These are phyloP conservation scores for Solanum acaule DNA, from an alignment of 257 asterid species.

Conservation along the genomic window DNA sequence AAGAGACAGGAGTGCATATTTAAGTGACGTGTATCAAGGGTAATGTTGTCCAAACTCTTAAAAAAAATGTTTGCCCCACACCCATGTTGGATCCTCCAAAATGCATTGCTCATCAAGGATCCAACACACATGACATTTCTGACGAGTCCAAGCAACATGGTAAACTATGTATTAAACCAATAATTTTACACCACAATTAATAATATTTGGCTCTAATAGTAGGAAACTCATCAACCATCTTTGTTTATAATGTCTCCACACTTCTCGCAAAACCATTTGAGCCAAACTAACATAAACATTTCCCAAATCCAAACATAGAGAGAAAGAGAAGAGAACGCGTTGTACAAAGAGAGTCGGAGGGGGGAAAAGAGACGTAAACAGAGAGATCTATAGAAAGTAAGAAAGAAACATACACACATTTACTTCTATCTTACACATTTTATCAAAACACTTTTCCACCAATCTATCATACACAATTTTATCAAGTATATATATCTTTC, in stretches of 20 bases:
- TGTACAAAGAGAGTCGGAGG: neutral
- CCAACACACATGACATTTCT: neutral
- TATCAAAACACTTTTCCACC: neutral
- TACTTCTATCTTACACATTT: neutral
- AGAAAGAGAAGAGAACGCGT: neutral
- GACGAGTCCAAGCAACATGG: neutral
- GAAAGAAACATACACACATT: neutral
- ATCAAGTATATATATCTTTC: neutral
- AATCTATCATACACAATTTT: neutral
- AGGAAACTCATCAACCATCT: neutral
- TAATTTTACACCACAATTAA: neutral
- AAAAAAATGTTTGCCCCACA: neutral
- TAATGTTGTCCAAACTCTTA: rapidly evolving
- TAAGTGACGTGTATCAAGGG: neutral
- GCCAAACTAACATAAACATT: neutral
- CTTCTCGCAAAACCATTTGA: neutral
- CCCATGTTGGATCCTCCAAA: neutral
- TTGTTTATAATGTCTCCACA: neutral
- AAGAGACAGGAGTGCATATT: neutral
- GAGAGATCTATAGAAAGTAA: neutral
- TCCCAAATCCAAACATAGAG: neutral
- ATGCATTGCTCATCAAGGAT: neutral
- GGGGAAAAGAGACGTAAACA: neutral
- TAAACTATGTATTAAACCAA: neutral
- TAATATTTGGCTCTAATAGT: neutral